phyloP scores from a whole-genome alignment of 352 stramenopile genomes.

The Globisporangium yorkense region DNA sequence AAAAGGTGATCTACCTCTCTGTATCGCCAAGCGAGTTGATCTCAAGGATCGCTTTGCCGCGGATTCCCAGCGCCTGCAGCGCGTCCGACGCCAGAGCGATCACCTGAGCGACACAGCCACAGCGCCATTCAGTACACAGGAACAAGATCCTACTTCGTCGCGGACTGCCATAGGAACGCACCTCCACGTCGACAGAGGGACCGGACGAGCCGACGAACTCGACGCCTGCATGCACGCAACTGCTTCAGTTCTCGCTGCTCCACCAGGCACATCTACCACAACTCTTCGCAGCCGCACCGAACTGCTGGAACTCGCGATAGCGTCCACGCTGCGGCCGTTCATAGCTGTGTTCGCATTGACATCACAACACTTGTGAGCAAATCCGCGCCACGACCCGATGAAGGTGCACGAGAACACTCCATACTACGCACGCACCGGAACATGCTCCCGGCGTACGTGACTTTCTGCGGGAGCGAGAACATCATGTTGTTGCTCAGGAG shows the following conservation, averaged over 20 bases:
- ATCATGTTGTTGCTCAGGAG: slow-evolving; percentile 77
- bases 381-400: background rate
- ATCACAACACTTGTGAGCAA: background rate
- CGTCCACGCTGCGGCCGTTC: slow-evolving; percentile 81
- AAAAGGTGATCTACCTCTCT: slow-evolving; percentile 43
- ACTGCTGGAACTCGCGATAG: slow-evolving; percentile 87
- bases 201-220: slow-evolving; percentile 80
- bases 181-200: slow-evolving; percentile 75
- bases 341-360: slow-evolving; percentile 38
- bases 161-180: slow-evolving; percentile 9
- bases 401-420: too few relatives aligned
- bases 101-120: slow-evolving; percentile 25
- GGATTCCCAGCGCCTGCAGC: slow-evolving; percentile 46
- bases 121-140: background rate
- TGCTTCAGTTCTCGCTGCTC: too few relatives aligned
- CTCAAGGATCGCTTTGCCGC: slow-evolving; percentile 56
- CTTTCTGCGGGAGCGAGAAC: slow-evolving; percentile 67
- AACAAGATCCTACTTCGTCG: too few relatives aligned
- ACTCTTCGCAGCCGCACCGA: slow-evolving; percentile 32
- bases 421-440: slow-evolving; percentile 49
- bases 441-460: slow-evolving; percentile 85
- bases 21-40: slow-evolving; percentile 79
- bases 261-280: background rate
- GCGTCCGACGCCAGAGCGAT: slow-evolving; percentile 73
- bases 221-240: slow-evolving; percentile 24